Evolutionary conservation across 2,329 filamentous ascomycete species (phyloP), one percentile per base, ranked within the genome.

Genomic region (Alternaria dauci): DNA sequence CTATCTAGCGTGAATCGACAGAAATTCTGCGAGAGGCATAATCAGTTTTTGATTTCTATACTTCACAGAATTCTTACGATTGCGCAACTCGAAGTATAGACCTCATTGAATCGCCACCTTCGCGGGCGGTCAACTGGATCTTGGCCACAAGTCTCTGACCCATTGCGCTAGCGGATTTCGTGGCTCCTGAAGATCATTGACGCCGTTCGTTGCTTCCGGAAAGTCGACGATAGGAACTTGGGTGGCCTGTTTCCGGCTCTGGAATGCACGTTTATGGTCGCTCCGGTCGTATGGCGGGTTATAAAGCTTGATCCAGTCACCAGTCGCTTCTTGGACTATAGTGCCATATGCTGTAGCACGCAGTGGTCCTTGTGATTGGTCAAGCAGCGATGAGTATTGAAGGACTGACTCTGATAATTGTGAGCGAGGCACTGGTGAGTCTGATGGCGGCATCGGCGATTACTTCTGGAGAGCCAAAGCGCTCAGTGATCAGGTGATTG

Each of bases 141-240:
- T 26, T 2, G 43, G 41, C n/a, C 34, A 41, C 26, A 23, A 41
- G n/a, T 48, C 36, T 25, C n/a, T 23, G 32, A 48, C 5, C 5
- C 39, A 5, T 16, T 25, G 25, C 36, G 23, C 34, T 20, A 41
- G 42, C 18, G 25, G 12, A n/a, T 41, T 55, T 4, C 63, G 60
- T 25, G 63, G 43, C 43, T 55, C 36, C 3, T 66, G 51, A 20
- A 52, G 26, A 28, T 51, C 57, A 18, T 56, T 62, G 5, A 53
- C 66, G 8, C 63, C 57, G 39, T 65, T 66, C 42, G 64, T 62
- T 8, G 50, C 28, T 30, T 66, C 59, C 14, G 57, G 57, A 5
- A 62, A 41, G 8, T 53, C 14, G 11, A 62, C 39, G 1, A 18
- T 20, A 7, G 61, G 53, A 2, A 44, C 20, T 23, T 30, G 48